Base-by-base conservation (phyloP, 768 basidiomycete genomes). In the Pholiota molesta region DNA sequence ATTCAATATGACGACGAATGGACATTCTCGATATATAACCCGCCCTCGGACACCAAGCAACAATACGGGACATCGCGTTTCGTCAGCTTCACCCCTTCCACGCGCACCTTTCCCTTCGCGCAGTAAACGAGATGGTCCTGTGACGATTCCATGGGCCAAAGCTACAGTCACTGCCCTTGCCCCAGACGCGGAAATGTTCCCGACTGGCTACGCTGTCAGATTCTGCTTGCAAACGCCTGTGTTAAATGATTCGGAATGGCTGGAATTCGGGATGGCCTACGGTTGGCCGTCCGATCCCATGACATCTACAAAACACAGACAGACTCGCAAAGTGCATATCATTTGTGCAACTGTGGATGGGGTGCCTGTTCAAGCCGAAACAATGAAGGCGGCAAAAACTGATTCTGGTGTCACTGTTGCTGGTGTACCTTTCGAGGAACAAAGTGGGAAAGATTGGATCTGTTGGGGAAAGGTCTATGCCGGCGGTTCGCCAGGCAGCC, bases 231-330 rank as follows among this genome's bases (percentile, higher is more conserved):
- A 84, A 45, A 83, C 84, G 9, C 89, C 88, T 19, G 73, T 79
- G 14, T 81, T 86, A 35, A 69, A 77, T n/a, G 84, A 84, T 59
- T 82, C 84, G n/a, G 89, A 88, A 55, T 90, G 85, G 86, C 76
- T 93, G 19, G 90, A 92, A 71, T 92, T 93, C 67, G 90, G 90
- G 28, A 76, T 93, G 54, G 86, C 86, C 1, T 77, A 82, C 57
- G 33, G 40, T 64, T 44, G 57, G 65, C 29, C 67, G 69, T 26
- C 40, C 70, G 54, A 55, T 40, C 29, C 47, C 55, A 62, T 72
- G 26, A 57, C 63, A 52, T 47, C 63, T 52, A 62, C 66, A 37
- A 66, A 69, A 51, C 60, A 42, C 37, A 65, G 65, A 33, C 74
- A 77, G 47, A 55, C 59, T 44, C 82, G 84, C 47, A 79, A 74